Evolutionary conservation across 2,329 filamentous ascomycete species (phyloP).

Genomic region (Fusarium newnesense): DNA sequence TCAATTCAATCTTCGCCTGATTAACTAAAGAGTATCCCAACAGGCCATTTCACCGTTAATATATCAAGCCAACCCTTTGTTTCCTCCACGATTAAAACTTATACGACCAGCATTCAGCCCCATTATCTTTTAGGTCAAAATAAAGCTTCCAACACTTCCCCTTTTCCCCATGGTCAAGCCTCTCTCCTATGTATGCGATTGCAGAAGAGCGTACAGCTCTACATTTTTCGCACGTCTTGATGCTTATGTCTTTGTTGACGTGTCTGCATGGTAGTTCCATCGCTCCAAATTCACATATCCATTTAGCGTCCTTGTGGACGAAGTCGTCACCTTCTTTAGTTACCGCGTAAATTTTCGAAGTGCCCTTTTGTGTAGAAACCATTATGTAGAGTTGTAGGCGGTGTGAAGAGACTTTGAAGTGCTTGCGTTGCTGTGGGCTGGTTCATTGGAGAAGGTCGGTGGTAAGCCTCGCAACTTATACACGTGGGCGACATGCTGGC

Average conservation of each 20-base stretch:
- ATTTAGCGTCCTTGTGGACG: not conserved
- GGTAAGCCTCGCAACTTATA: not conserved
- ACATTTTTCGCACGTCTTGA: not conserved
- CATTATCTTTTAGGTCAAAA: not conserved
- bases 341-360: accelerated
- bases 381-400: accelerated
- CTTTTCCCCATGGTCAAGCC: not conserved
- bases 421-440: not conserved
- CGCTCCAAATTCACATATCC: not conserved
- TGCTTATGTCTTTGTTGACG: not conserved
- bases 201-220: not conserved
- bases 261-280: accelerated
- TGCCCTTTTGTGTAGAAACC: not conserved
- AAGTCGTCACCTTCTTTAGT: not conserved
- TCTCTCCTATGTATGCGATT: not conserved
- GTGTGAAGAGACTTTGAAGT: not conserved
- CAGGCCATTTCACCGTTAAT: accelerated
- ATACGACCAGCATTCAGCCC: not conserved
- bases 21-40: accelerated
- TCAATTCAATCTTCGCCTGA: accelerated
- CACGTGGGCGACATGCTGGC: not conserved
- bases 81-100: not conserved
- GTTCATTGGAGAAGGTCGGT: no score
- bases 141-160: not conserved
- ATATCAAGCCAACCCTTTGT: not conserved